Evolutionary conservation across 116 monocot genomes (phyloP).

Genomic region (Cymodocea nodosa): DNA sequence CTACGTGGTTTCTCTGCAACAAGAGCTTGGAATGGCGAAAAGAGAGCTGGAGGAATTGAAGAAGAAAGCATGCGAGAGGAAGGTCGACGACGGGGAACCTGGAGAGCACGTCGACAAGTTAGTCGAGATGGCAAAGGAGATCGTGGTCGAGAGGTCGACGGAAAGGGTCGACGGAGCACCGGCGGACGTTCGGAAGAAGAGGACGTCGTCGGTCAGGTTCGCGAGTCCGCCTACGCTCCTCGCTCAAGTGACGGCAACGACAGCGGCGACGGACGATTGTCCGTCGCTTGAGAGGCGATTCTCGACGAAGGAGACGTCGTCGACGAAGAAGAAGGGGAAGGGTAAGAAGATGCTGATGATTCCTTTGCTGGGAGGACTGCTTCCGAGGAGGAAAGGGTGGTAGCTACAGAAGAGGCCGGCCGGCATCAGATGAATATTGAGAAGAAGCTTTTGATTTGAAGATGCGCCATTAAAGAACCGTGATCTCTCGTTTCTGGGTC

Average conservation of each 20-base stretch:
- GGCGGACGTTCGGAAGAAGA: background rate
- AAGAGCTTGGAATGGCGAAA: slow-evolving; percentile 48
- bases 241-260: background rate
- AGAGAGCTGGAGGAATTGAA: slow-evolving; percentile 30
- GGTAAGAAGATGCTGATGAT: background rate
- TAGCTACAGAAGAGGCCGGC: background rate
- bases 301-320: background rate
- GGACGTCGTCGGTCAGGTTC: slow-evolving; percentile 2
- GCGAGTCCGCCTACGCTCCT: background rate
- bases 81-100: slow-evolving; percentile 1
- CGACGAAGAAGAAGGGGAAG: background rate
- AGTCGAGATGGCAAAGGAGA: slow-evolving; percentile 14
- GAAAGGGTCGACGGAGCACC: background rate
- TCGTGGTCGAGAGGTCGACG: background rate
- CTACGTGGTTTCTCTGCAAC: slow-evolving; percentile 19
- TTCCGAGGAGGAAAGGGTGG: background rate
- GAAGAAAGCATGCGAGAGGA: slow-evolving; percentile 22
- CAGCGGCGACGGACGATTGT: too few species aligned
- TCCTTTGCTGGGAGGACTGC: background rate
- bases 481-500: too few species aligned
- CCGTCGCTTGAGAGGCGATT: background rate
- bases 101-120: slow-evolving; percentile 1
- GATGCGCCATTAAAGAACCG: too few species aligned
- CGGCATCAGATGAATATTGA: too few species aligned
- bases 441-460: too few species aligned